Conservation (phyloP, 2,329 filamentous ascomycete genomes). For the Calonectria honghensis region DNA sequence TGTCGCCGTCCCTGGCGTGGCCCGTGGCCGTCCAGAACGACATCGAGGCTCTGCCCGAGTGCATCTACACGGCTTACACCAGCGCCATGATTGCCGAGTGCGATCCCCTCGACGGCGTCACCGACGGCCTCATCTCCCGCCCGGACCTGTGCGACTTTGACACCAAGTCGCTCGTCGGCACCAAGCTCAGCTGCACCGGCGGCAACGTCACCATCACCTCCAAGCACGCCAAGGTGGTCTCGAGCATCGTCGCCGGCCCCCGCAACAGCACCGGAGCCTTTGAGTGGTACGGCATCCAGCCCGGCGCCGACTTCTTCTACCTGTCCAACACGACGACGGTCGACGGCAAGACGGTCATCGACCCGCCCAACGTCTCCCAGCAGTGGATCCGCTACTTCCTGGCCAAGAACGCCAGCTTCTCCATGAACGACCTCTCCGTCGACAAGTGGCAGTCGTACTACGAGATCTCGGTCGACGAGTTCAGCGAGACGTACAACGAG, state of each 20-base stretch:
- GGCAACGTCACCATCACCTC: not conserved
- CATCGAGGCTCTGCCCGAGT: conserved; percentile 8
- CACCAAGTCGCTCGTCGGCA: conserved; percentile 4
- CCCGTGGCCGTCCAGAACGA: conserved; percentile 4
- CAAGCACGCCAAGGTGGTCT: conserved; percentile 11
- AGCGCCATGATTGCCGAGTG: conserved; percentile 10
- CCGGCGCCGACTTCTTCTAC: conserved; percentile 23
- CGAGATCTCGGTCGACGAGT: conserved; percentile 13
- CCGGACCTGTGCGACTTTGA: conserved; percentile 19
- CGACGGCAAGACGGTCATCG: conserved; percentile 4
- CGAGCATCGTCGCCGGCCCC: conserved; percentile 3
- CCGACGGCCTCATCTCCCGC: conserved; percentile 6
- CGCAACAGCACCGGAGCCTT: conserved; percentile 11
- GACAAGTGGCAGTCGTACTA: conserved; percentile 24
- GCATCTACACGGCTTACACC: conserved; percentile 6
- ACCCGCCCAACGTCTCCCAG: conserved; percentile 18
- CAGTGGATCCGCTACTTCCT: conserved; percentile 22
- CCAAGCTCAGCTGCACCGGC: not conserved
- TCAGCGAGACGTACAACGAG: conserved; percentile 19
- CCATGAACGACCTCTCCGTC: not conserved
- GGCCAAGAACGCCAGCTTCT: conserved; percentile 19
- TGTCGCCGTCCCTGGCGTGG: conserved; percentile 1
- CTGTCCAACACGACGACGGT: conserved; percentile 15
- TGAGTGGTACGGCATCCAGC: conserved; percentile 18
- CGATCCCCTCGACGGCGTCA: conserved; percentile 19